A percentile compares a stretch with the other conserved stretches of the same genome.
Evolutionary conservation across 2,329 filamentous ascomycete species (phyloP).

Genomic region (Peltaster fructicola): DNA sequence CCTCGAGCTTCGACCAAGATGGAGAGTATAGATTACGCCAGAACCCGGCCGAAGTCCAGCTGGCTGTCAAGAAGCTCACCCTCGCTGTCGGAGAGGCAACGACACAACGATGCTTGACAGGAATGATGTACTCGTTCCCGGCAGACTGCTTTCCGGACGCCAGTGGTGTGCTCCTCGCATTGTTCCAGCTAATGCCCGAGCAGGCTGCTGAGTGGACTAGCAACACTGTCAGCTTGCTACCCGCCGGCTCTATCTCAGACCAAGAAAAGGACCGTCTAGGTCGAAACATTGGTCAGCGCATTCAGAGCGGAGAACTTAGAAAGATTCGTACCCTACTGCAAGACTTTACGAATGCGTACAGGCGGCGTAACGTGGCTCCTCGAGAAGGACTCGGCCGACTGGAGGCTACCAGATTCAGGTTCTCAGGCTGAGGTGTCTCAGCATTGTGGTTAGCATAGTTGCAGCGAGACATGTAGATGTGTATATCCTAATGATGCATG

Average conservation of each 20-base stretch:
- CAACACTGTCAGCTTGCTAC: conserved; percentile 66
- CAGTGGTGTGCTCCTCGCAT: conserved; percentile 72
- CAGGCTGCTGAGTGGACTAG: conserved; percentile 71
- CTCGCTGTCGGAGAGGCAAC: conserved; percentile 51
- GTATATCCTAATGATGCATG: too few species aligned
- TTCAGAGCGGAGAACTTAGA: conserved; percentile 50
- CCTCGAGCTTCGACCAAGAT: conserved; percentile 41
- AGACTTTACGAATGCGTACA: conserved; percentile 92
- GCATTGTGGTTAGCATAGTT: too few species aligned
- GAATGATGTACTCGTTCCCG: conserved; percentile 99
- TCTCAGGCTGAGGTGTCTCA: conserved; percentile 26
- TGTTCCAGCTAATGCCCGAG: conserved; percentile 73
- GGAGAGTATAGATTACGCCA: conserved; percentile 27
- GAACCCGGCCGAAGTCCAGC: conserved; percentile 51
- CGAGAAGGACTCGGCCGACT: conserved; percentile 75
- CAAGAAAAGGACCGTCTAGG: conserved; percentile 68
- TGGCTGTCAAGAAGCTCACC: conserved; percentile 56
- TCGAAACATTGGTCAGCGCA: conserved; percentile 57
- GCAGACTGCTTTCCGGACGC: conserved; percentile 90
- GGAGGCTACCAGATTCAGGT: conserved; percentile 76
- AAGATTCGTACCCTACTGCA: conserved; percentile 75
- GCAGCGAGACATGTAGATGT: too few species aligned
- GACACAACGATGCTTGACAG: conserved; percentile 77
- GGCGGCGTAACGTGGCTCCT: conserved; percentile 86
- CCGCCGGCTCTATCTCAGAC: conserved; percentile 60